Base-by-base conservation (phyloP, 2,329 filamentous ascomycete species). In the Teratosphaeria destructans region DNA sequence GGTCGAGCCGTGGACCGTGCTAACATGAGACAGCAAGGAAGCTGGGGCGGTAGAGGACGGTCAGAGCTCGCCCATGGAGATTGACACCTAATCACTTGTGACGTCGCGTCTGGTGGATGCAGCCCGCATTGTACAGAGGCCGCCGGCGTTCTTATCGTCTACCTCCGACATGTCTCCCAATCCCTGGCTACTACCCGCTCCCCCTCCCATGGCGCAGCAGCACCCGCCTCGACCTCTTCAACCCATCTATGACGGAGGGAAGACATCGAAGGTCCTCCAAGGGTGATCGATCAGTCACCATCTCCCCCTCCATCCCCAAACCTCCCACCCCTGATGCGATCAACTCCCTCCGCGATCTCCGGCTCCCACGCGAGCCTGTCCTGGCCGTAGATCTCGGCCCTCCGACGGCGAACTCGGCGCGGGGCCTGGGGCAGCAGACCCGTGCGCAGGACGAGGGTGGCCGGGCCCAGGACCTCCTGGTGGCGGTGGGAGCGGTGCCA, bases 331-430 rank as follows among this genome's bases (percentile, higher is more conserved):
- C 1, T 23, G 23, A 23, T 23, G 23, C 23, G 23, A 23, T 23
- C 23, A 23, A 49, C 43, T 49, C 7, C 26, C 43, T 49, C 61
- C 56, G 78, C 79, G 67, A 81, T 74, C 72, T 79, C 75, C 65
- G 78, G 78, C 72, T 81, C 77, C 81, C 80, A 83, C 14, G 64
- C 65, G 65, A 79, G 70, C 63, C 75, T 75, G 16, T 75, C 77
- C 75, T 82, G 82, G 57, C 78, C 78, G 65, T 77, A 83, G 63
- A 83, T 81, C 73, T 84, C 80, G 2, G 79, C 79, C 11, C 71
- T 10, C 71, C 74, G 39, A 80, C 77, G 62, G 76, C 69, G 66
- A 82, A 80, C 27, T 75, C 73, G 66, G 77, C 75, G 54, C 74
- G n/a, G 68, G 1, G 74, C 76, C 54, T 81, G 73, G 12, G 69